Evolutionary conservation across 2,329 filamentous ascomycete species (phyloP).

Genomic region (Penicillium sp.): DNA sequence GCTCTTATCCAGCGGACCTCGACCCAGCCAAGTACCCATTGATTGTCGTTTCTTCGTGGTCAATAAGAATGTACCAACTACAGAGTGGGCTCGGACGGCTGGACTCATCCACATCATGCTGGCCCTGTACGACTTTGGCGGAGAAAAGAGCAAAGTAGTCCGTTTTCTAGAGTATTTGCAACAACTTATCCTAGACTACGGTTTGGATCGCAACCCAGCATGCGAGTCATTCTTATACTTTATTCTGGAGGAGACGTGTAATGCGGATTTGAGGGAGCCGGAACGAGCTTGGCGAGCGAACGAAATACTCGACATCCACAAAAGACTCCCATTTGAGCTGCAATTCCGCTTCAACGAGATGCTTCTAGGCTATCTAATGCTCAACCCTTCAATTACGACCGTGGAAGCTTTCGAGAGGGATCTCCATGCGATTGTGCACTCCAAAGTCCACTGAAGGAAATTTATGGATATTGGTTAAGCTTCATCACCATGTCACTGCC

Average conservation of each 20-base stretch:
- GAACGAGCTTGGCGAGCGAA: slow-evolving; percentile 36
- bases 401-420: slow-evolving; percentile 32
- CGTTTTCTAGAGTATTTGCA: slow-evolving; percentile 31
- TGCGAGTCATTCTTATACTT: slow-evolving; percentile 40
- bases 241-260: slow-evolving; percentile 34
- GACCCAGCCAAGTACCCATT: slow-evolving; percentile 33
- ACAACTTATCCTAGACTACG: slow-evolving; percentile 24
- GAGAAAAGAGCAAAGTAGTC: slow-evolving; percentile 25
- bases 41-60: slow-evolving; percentile 36
- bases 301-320: slow-evolving; percentile 32
- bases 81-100: slow-evolving; percentile 34
- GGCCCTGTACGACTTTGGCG: slow-evolving; percentile 32
- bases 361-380: slow-evolving; percentile 33
- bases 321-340: slow-evolving; percentile 32
- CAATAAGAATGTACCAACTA: slow-evolving; percentile 25
- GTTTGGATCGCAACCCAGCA: slow-evolving; percentile 31
- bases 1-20: slow-evolving; percentile 39
- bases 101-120: slow-evolving; percentile 38
- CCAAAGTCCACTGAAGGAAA: neutral
- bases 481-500: neutral
- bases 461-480: neutral
- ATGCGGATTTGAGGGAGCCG: slow-evolving; percentile 32
- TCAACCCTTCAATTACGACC: slow-evolving; percentile 28
- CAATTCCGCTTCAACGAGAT: slow-evolving; percentile 40
- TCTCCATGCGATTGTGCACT: slow-evolving; percentile 16